Evolutionary conservation across 768 basidiomycete genomes (phyloP), one percentile per base, ranked within the genome.

Genomic region (Cystobasidiopsis lactophilus): DNA sequence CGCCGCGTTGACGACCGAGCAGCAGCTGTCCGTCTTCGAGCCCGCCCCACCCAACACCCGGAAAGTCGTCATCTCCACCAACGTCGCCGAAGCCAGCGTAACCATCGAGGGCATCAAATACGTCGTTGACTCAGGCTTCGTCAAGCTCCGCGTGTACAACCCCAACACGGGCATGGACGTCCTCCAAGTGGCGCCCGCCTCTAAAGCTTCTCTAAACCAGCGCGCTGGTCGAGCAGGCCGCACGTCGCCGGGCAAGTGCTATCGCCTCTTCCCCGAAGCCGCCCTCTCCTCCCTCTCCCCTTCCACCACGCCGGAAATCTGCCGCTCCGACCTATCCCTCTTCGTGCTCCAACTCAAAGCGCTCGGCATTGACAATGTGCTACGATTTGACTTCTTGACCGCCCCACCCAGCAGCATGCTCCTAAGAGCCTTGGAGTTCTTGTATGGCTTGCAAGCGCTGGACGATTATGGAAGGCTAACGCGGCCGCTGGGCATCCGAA

Each of bases 51-150:
- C 72, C 30, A 80, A 82, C 43, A 76, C 73, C 2, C 74, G 93
- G 51, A 98, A 96, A 66, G 79, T 93, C 49, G 78, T 98, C 49
- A 75, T 93, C 27, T 74, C 84, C 3, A 98, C 93, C 0, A 98
- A 98, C 64, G 89, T 96, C 46, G 93, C 93, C 16, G 93, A 98
- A 68, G 89, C 93, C 16, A 88, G 84, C 63, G 82, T 98, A 23
- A 98, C 93, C 0, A 95, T 98, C 52, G 85, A 95, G 39, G 88
- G 89, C 2, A 79, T 96, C 56, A 81, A 80, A 58, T 96, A 79
- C 62, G 89, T 98, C 14, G 73, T 96, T 2, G 93, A 98, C 62
- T 79, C 78, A 54, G 93, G 93, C 16, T 86, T 86, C 62, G 89
- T 93, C 57, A 98, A 98, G 89, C 81, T 95, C 43, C 78, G 85